Percentiles rank a stretch among this genome's conserved stretches.
Conservation (phyloP, 2,329 filamentous ascomycete genomes). For the Xylaria digitata region DNA sequence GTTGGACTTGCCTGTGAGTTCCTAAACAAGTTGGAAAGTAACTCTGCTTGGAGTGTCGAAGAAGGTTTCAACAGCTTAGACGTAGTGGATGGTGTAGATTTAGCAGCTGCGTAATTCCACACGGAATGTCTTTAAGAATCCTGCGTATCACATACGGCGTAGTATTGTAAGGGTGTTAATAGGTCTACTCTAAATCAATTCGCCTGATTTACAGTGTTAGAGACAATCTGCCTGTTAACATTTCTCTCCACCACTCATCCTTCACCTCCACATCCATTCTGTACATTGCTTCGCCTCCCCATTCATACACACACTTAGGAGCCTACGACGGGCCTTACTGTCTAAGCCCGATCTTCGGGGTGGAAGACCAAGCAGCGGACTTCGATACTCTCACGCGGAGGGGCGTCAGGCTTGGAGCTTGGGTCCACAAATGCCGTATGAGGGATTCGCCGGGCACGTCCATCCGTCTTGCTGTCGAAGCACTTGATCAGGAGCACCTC, state of each 20-base stretch:
- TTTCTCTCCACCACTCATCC: background rate
- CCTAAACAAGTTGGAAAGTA: constrained; percentile 67
- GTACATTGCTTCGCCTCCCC: background rate
- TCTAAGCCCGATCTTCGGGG: constrained; percentile 53
- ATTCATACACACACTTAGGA: background rate
- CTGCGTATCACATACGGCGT: background rate
- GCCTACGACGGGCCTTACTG: background rate
- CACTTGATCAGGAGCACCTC: constrained; percentile 71
- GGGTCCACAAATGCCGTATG: constrained; percentile 66
- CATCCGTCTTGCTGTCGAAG: constrained; percentile 68
- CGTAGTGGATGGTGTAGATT: constrained; percentile 44
- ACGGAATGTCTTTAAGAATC: background rate
- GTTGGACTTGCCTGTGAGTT: constrained; percentile 87
- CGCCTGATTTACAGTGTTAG: constrained; percentile 27
- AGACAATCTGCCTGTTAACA: constrained; percentile 33
- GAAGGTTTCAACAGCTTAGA: constrained; percentile 86
- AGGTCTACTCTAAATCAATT: constrained; percentile 14
- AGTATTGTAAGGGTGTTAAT: constrained; percentile 2
- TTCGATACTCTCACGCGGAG: constrained; percentile 70
- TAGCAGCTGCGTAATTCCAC: constrained; percentile 28
- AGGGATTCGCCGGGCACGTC: constrained; percentile 63
- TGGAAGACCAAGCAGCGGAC: constrained; percentile 65
- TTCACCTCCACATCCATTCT: background rate
- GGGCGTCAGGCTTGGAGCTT: constrained; percentile 52
- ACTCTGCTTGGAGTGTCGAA: constrained; percentile 82